phyloP scores from a whole-genome alignment of 139 green algal genomes.

The Coelastrella sp. region DNA sequence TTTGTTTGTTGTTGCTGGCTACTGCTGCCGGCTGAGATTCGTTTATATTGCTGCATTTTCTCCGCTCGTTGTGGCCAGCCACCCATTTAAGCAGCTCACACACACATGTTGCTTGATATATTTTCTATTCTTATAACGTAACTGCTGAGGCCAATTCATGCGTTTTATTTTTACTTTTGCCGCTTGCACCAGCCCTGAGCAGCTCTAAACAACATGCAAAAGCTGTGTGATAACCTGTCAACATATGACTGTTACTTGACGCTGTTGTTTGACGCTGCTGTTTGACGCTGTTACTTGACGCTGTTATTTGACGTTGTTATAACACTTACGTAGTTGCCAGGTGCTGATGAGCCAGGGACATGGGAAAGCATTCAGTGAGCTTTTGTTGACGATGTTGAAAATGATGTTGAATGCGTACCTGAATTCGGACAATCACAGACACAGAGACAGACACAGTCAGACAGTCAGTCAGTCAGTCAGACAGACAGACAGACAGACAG shows the following conservation, averaged over 20 bases:
- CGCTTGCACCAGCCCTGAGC: not conserved
- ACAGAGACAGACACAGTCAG: no score
- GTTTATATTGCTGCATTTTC: not conserved
- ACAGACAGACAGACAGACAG: not conserved
- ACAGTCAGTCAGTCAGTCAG: no score
- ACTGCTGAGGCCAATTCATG: no score
- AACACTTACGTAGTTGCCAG: conserved; percentile 79
- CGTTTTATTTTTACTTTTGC: not conserved
- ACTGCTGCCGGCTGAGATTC: not conserved
- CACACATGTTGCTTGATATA: no score
- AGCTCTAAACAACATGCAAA: not conserved
- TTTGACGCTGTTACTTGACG: no score
- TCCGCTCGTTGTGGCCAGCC: not conserved
- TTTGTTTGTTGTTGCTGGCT: not conserved
- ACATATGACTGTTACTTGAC: no score
- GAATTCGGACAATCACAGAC: not conserved
- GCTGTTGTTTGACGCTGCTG: no score
- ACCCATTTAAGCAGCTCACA: no score
- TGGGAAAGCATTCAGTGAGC: conserved; percentile 86
- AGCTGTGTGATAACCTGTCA: no score
- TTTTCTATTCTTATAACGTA: no score
- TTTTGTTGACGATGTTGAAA: conserved; percentile 96
- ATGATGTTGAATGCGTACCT: conserved; percentile 94
- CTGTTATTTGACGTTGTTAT: no score
- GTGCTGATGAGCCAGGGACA: conserved; percentile 89